Evolutionary conservation across 768 basidiomycete genomes (phyloP).

Genomic region (Podaxis sp.): DNA sequence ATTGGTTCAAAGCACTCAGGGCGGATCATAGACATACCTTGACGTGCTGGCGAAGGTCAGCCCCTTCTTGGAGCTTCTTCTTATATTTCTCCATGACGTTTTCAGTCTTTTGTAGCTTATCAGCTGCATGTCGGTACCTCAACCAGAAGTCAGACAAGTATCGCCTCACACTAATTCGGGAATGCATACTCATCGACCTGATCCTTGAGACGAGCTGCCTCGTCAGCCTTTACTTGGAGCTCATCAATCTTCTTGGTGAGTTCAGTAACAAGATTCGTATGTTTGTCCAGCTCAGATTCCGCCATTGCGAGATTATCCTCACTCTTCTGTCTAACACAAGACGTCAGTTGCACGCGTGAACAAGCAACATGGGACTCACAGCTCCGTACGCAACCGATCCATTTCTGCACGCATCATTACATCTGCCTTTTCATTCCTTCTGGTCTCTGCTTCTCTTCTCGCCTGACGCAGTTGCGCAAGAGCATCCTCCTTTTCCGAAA

Average conservation of each 20-base stretch:
- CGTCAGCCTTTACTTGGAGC: slow-evolving; percentile 72
- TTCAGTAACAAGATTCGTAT: slow-evolving; percentile 64
- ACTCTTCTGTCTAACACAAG: slow-evolving; percentile 75
- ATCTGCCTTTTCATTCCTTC: slow-evolving; percentile 70
- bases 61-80: slow-evolving; percentile 95
- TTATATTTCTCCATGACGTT: slow-evolving; percentile 99
- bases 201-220: slow-evolving; percentile 82
- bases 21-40: slow-evolving; percentile 49
- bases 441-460: slow-evolving; percentile 57
- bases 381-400: slow-evolving; percentile 74
- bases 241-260: slow-evolving; percentile 82
- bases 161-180: not conserved
- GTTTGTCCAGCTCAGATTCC: slow-evolving; percentile 83
- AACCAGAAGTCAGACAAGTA: slow-evolving; percentile 6
- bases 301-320: slow-evolving; percentile 87
- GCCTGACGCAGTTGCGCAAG: slow-evolving; percentile 59
- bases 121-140: slow-evolving; percentile 90
- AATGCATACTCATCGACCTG: slow-evolving; percentile 86
- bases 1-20: not conserved
- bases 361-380: slow-evolving; percentile 58
- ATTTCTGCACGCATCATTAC: slow-evolving; percentile 79
- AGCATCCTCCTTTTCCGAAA: slow-evolving; percentile 79
- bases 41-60: slow-evolving; percentile 83
- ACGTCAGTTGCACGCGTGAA: slow-evolving; percentile 7
- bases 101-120: slow-evolving; percentile 90